Evolutionary conservation across 306 rosid genomes (phyloP), one percentile per base, ranked within the genome.

Genomic region (Delonix regia): DNA sequence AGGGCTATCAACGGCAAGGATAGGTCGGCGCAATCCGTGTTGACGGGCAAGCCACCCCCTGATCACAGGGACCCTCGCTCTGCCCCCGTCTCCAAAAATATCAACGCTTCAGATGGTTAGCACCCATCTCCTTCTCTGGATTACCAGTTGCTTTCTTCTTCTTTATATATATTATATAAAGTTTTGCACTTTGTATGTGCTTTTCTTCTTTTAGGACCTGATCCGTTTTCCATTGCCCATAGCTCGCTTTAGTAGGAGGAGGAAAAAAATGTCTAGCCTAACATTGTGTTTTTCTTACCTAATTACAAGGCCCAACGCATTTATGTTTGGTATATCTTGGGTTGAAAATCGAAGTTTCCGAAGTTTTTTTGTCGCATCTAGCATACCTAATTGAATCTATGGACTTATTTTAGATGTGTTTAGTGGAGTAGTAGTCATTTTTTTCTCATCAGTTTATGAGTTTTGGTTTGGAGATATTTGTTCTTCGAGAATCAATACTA

Each of bases 1-100:
- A 85, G 95, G 36, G 75, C 92, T 33, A 82, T 84, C 84, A 89
- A 86, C 88, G 93, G 85, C 81, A 90, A 85, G 81, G 94, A 87
- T 30, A 78, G 79, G 75, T 76, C 78, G 42, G 67, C 75, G 41
- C 79, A 71, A 74, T 51, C 90, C 28, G 45, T 83, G 2, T 57
- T 84, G 2, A 71, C 86, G 78, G 82, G 74, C 45, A 76, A 76
- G 55, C 66, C 66, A 6, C 76, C 75, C 16, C 76, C 86, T 71
- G 93, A 89, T 79, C 93, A 73, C 49, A 78, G 80, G 55, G 87
- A 86, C 63, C 57, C 88, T 75, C 91, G 87, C 56, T 73, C 90
- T 77, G 51, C 76, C 5, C 66, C 86, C 44, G 78, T 77, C 67
- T 39, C 89, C 60, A 89, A 89, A 36, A 80, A 77, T 36, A 48